Evolutionary conservation across 345 rosid genomes (phyloP), one percentile per base, ranked within the genome.

Genomic region (Populus tremula): DNA sequence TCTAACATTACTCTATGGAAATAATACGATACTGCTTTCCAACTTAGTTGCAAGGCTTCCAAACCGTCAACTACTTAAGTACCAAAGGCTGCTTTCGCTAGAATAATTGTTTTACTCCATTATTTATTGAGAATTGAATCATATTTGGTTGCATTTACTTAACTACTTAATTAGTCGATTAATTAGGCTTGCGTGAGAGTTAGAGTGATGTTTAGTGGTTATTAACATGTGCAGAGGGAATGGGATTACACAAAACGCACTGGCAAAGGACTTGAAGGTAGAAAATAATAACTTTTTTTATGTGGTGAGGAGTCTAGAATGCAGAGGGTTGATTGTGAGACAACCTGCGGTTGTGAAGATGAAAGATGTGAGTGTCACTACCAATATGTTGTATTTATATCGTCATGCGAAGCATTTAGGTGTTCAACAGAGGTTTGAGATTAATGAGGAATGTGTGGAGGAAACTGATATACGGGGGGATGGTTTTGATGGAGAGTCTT

Each of bases 321-420:
- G 91, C 80, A 87, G 88, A 75, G 91, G 93, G 53, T 76, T 96
- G 74, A 88, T 93, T 76, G 89, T 90, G 83, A 89, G 84, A 81
- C 94, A 88, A 63, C 91, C 90, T 14, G 99, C 93, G 18, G 82
- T 88, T 70, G 89, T 96, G 85, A 91, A 89, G 82, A 91, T 87
- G 12, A 93, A 84, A 78, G 95, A 93, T 82, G 87, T 90, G 5
- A 79, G 86, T 43, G 86, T 93, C 76, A 80, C 80, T 14, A 90
- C 93, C 49, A 96, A 92, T 72, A 84, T 92, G 86, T 79, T 93
- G 16, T 92, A 87, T 87, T 85, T 93, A 72, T 76, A 83, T 70
- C 91, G 97, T 21, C 92, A 90, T 61, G 96, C 97, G 10, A 92
- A 90, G 87, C 92, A 90, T 77, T 85, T 93, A 81, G 90, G 90